Percentiles rank a stretch among this genome's conserved stretches.
phyloP scores from a whole-genome alignment of 1,284 basidiomycete species.

The Ganoderma multipileum region DNA sequence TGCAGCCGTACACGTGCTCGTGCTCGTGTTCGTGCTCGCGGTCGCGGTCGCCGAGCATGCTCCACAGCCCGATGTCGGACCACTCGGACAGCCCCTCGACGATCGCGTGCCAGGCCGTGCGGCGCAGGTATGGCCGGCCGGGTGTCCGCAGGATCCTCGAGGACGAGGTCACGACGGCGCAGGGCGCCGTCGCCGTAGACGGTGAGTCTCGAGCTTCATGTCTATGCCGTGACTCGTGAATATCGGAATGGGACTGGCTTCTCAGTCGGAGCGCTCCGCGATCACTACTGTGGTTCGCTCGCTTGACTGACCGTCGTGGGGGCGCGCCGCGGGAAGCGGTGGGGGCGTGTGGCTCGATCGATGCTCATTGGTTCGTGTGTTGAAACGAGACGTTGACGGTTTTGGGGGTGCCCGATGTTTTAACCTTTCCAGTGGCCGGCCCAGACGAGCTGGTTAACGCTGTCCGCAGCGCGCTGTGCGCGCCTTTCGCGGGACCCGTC shows the following conservation, averaged over 20 bases:
- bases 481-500: slow-evolving; percentile 30
- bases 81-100: background rate
- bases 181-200: slow-evolving; percentile 34
- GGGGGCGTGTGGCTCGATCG: background rate
- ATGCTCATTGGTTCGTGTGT: background rate
- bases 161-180: slow-evolving; percentile 29
- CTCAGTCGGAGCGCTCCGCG: slow-evolving; percentile 1
- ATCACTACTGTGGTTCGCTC: background rate
- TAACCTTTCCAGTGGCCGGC: slow-evolving; percentile 28
- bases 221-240: background rate
- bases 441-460: slow-evolving; percentile 29
- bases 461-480: slow-evolving; percentile 31
- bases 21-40: background rate
- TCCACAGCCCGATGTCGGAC: background rate
- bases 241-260: background rate
- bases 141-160: slow-evolving; percentile 30
- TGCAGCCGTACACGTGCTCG: background rate
- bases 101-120: slow-evolving; percentile 2
- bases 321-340: background rate
- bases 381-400: background rate
- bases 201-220: slow-evolving; percentile 19
- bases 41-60: background rate
- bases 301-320: background rate
- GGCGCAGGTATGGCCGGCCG: slow-evolving; percentile 24
- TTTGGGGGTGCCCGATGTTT: background rate